These are phyloP conservation scores for Fusarium albidum DNA, from an alignment of 2,329 filamentous ascomycete species.

Conservation along the genomic window DNA sequence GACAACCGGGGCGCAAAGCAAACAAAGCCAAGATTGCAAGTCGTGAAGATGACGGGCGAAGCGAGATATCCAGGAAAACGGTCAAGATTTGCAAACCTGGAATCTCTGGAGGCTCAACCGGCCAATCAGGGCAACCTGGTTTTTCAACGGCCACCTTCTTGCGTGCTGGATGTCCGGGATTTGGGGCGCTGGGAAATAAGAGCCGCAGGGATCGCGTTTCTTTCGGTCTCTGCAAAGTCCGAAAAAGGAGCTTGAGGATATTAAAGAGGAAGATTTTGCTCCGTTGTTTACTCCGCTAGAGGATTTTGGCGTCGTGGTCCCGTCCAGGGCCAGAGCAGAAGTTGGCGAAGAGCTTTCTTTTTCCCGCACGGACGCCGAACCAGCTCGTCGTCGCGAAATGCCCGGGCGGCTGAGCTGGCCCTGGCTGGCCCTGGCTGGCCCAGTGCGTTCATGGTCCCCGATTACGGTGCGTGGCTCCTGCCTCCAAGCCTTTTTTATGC, in stretches of 20 bases:
- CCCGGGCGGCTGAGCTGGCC: no score
- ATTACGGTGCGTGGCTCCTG: no score
- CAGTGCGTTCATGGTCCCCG: neutral
- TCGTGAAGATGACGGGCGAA: conserved; percentile 6
- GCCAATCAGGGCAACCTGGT: conserved; percentile 20
- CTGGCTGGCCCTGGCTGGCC: no score
- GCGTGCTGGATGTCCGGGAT: conserved; percentile 10
- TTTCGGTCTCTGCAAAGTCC: conserved; percentile 4
- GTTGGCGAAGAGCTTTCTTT: conserved; percentile 32
- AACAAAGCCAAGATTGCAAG: conserved; percentile 17
- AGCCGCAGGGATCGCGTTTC: neutral
- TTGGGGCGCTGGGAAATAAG: conserved; percentile 6
- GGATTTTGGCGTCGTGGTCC: conserved; percentile 20
- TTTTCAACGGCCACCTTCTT: conserved; percentile 16
- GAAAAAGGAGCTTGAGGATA: conserved; percentile 4
- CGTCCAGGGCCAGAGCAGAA: conserved; percentile 14
- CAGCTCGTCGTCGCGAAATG: conserved; percentile 19
- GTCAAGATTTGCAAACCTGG: conserved; percentile 22
- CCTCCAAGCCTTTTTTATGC: no score
- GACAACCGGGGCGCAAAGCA: conserved; percentile 13
- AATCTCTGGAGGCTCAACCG: neutral
- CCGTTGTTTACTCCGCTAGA: conserved; percentile 23
- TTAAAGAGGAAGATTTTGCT: conserved; percentile 17
- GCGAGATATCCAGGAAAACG: conserved; percentile 12
- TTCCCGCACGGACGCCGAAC: conserved; percentile 30